These are phyloP conservation scores for Sarocladium oryzae DNA, from an alignment of 2,329 filamentous ascomycete species.

Conservation along the genomic window DNA sequence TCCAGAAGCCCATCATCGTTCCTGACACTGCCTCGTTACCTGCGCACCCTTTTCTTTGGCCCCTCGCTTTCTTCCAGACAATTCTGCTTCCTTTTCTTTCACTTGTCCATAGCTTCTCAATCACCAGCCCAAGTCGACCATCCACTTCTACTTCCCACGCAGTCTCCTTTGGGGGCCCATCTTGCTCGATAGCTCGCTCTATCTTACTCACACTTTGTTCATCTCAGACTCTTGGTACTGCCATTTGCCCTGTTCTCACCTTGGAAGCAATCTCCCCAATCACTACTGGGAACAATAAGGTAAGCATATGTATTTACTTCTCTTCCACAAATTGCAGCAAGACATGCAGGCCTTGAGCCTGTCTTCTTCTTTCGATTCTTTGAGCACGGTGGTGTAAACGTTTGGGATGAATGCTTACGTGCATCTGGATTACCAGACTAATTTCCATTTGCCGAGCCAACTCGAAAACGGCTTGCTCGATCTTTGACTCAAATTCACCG, in stretches of 20 bases:
- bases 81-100: slow-evolving; percentile 19
- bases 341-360: too few species aligned
- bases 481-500: background rate
- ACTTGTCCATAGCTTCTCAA: slow-evolving; percentile 42
- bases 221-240: slow-evolving; percentile 44
- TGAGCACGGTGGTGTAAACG: too few species aligned
- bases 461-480: background rate
- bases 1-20: background rate
- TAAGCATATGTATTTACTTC: background rate
- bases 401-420: too few species aligned
- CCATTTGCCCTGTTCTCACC: slow-evolving; percentile 31
- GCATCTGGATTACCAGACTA: background rate
- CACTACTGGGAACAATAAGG: background rate
- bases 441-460: background rate
- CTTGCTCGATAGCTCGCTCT: slow-evolving; percentile 55
- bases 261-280: slow-evolving; percentile 12
- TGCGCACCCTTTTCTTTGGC: slow-evolving; percentile 7
- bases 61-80: slow-evolving; percentile 5
- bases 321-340: too few species aligned
- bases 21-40: slow-evolving; percentile 3
- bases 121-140: background rate
- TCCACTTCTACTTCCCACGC: background rate
- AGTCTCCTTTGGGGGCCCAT: slow-evolving; percentile 31
- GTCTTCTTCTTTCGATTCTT: too few species aligned
- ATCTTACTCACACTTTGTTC: slow-evolving; percentile 54